Evolutionary conservation across 2,329 filamentous ascomycete species (phyloP).

Genomic region (Claviceps humidiphila): DNA sequence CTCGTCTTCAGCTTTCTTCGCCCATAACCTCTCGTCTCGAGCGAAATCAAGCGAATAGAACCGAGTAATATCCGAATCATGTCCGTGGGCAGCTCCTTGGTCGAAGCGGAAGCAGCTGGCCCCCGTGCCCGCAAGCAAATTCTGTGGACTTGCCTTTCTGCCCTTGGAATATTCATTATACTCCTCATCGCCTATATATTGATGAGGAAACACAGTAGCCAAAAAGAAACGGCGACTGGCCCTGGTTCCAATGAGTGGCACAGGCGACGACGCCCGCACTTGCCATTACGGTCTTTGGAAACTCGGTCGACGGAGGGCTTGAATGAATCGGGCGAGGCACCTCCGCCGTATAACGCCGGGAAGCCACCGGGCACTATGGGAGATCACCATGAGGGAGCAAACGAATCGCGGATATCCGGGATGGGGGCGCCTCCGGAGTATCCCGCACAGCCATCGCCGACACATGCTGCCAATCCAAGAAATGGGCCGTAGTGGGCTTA

Average conservation of each 20-base stretch:
- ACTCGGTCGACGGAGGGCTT: slow-evolving; percentile 37
- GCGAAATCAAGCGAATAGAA: too few species aligned
- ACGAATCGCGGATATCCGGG: slow-evolving; percentile 1
- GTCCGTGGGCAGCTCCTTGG: too few species aligned
- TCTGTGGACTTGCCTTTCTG: too few species aligned
- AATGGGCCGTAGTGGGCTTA: slow-evolving; percentile 2
- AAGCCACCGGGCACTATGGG: slow-evolving; percentile 10
- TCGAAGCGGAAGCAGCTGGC: too few species aligned
- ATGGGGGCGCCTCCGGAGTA: slow-evolving; percentile 19
- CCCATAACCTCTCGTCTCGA: too few species aligned
- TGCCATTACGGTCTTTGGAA: slow-evolving; percentile 6
- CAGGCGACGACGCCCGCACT: background rate
- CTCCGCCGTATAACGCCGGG: slow-evolving; percentile 43
- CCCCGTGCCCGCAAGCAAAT: too few species aligned
- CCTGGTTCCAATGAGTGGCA: background rate
- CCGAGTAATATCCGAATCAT: too few species aligned
- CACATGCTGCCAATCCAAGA: slow-evolving; percentile 9
- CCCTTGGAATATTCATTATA: too few species aligned
- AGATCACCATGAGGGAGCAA: background rate
- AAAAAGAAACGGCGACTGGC: background rate
- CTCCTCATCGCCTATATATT: too few species aligned
- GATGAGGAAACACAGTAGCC: background rate
- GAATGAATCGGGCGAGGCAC: slow-evolving; percentile 51
- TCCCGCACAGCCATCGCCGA: slow-evolving; percentile 13
- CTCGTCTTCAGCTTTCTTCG: too few species aligned